Base-by-base conservation (phyloP, 1,284 basidiomycete species). In the Microbotryum violaceum region DNA sequence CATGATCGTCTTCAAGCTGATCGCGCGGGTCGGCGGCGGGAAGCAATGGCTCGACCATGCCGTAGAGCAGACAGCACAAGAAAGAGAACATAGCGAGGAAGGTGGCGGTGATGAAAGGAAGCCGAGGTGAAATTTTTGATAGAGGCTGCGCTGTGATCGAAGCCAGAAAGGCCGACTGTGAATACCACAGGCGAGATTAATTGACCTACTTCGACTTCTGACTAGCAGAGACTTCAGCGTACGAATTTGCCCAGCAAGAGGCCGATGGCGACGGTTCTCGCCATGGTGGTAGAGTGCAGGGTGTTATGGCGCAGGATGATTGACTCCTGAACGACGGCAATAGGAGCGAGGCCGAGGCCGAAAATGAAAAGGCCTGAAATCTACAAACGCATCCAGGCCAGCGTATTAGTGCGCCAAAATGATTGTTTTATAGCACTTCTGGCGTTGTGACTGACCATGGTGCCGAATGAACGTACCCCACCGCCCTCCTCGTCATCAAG, bases 281-380 rank as follows among this genome's bases (percentile, higher is more conserved):
- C 66, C 29, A 67, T 59, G 6, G 58, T 54, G 12, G 42, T 57
- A 2, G 60, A 57, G 0, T 23, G 42, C 8, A 58, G 48, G n/a
- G 50, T 44, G 44, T 61, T 64, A 49, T 58, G 50, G 20, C 47
- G 46, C 10, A 67, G 53, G 25, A 67, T 61, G 37, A 67, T 67
- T n/a, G 58, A 53, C 42, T 67, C 66, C 42, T 65, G 66, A 1
- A 62, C 63, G 20, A 67, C 61, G 2, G 63, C 63, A 4, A 67
- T 42, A 3, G 65, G 65, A 3, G 62, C 53, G 18, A 64, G 58
- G 8, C 65, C 65, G 6, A 56, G 21, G 31, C 65, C 65, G 31
- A 64, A 64, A 14, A 63, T 12, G 6, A 64, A 37, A 0, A 67
- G 52, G 6, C 63, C 65, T 14, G 49, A 31, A 5, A 64, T 56